A percentile compares a stretch with the other conserved stretches of the same genome.
Evolutionary conservation across 208 protist genomes (phyloP).

Genomic region (Acanthamoeba royreba): DNA sequence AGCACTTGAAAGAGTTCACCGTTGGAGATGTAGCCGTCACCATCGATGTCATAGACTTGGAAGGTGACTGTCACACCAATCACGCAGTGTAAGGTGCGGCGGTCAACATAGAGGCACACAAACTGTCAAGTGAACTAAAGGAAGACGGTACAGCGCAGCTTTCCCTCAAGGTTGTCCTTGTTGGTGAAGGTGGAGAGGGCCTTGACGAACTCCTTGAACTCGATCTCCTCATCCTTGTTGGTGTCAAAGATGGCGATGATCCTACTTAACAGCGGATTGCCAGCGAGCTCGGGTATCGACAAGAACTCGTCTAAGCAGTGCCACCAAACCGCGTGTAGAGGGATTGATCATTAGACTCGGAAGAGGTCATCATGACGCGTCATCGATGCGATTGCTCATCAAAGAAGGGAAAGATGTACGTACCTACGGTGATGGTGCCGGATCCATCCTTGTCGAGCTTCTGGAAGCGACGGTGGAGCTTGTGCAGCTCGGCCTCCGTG

Average conservation of each 20-base stretch:
- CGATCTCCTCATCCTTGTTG: constrained; percentile 82
- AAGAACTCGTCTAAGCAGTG: constrained; percentile 68
- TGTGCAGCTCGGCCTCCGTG: constrained; percentile 73
- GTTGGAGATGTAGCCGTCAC: constrained; percentile 87
- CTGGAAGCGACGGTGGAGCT: constrained; percentile 79
- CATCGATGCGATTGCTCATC: not conserved
- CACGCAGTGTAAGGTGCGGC: not conserved
- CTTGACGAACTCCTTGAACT: constrained; percentile 86
- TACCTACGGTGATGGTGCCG: constrained; percentile 68
- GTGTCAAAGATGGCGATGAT: constrained; percentile 84
- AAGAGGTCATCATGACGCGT: no score
- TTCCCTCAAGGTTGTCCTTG: constrained; percentile 72
- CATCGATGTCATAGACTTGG: constrained; percentile 87
- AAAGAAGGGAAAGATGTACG: not conserved
- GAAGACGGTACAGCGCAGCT: constrained; percentile 75
- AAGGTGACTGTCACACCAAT: constrained; percentile 58
- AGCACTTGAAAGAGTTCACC: constrained; percentile 87
- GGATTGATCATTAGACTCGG: no score
- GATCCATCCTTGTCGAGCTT: constrained; percentile 80
- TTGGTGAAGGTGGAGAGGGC: constrained; percentile 79
- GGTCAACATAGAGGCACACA: no score
- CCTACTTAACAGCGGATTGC: constrained; percentile 77
- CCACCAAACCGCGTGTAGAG: no score
- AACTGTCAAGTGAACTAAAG: not conserved
- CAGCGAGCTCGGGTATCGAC: constrained; percentile 62